These are phyloP conservation scores for Russula brevipes DNA, from an alignment of 768 basidiomycete genomes.

Conservation along the genomic window DNA sequence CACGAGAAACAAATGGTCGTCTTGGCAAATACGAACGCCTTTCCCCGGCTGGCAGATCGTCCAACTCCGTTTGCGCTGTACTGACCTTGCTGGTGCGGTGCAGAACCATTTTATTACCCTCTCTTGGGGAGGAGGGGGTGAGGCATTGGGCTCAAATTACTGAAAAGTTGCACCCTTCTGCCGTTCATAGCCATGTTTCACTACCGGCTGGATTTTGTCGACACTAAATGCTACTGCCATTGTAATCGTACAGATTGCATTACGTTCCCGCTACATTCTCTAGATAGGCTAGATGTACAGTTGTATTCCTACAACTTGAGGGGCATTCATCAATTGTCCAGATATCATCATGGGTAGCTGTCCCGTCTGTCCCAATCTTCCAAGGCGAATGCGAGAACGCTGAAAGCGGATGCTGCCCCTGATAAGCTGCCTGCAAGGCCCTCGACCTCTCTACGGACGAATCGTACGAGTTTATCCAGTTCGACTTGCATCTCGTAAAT, in stretches of 20 bases:
- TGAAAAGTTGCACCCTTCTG: not conserved
- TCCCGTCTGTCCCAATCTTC: conserved; percentile 66
- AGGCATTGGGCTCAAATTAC: no score
- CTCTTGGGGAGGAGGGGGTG: no score
- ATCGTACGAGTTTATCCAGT: conserved; percentile 65
- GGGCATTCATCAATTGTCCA: not conserved
- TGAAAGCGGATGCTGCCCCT: conserved; percentile 59
- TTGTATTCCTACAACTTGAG: not conserved
- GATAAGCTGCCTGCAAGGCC: conserved; percentile 56
- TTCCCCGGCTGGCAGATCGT: conserved; percentile 67
- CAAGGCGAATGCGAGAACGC: conserved; percentile 66
- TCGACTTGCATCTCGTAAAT: conserved; percentile 64
- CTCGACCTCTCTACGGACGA: conserved; percentile 65
- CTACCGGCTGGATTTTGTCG: not conserved
- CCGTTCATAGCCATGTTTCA: not conserved
- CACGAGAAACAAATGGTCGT: conserved; percentile 96
- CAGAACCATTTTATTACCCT: not conserved
- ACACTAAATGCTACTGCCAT: not conserved
- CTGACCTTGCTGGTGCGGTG: conserved; percentile 15
- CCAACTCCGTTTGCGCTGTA: conserved; percentile 44
- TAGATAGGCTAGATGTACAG: not conserved
- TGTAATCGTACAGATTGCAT: conserved; percentile 4
- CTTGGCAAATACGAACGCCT: conserved; percentile 70
- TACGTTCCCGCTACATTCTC: not conserved
- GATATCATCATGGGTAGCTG: not conserved